Conservation (phyloP, 441 rosid genomes). For the Gossypium schwendimanii region DNA sequence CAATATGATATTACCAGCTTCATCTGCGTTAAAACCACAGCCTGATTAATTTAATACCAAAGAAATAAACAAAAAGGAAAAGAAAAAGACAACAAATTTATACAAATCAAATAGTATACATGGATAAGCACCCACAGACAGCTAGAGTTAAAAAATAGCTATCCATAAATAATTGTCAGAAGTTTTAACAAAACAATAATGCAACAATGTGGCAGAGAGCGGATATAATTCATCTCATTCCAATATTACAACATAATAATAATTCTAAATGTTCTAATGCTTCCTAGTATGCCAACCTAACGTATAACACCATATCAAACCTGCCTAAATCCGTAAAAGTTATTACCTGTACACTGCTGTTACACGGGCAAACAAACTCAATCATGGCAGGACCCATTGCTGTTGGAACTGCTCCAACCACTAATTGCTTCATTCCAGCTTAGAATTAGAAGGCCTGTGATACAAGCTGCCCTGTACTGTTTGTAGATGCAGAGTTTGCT, state of each 20-base stretch:
- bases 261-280: neutral
- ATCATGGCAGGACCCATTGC: slow-evolving; percentile 45
- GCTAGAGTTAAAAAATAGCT: neutral
- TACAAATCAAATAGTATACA: neutral
- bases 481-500: slow-evolving; percentile 39
- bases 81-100: neutral
- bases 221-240: neutral
- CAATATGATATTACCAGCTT: slow-evolving; percentile 37
- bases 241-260: neutral
- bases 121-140: neutral
- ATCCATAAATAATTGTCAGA: neutral
- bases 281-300: neutral
- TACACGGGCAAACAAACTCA: slow-evolving; percentile 46
- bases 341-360: slow-evolving; percentile 78
- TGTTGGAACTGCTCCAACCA: slow-evolving; percentile 39
- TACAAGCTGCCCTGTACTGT: slow-evolving; percentile 51
- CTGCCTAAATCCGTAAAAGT: neutral
- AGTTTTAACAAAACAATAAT: neutral
- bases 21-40: slow-evolving; percentile 38
- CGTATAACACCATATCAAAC: neutral
- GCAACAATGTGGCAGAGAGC: neutral
- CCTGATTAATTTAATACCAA: slow-evolving; percentile 11
- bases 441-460: slow-evolving; percentile 50
- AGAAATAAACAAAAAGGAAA: neutral
- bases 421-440: slow-evolving; percentile 51